A percentile compares a stretch with the other conserved stretches of the same genome.
phyloP scores from a whole-genome alignment of 2,329 filamentous ascomycete species.

The Cladobotryum mycophilum region DNA sequence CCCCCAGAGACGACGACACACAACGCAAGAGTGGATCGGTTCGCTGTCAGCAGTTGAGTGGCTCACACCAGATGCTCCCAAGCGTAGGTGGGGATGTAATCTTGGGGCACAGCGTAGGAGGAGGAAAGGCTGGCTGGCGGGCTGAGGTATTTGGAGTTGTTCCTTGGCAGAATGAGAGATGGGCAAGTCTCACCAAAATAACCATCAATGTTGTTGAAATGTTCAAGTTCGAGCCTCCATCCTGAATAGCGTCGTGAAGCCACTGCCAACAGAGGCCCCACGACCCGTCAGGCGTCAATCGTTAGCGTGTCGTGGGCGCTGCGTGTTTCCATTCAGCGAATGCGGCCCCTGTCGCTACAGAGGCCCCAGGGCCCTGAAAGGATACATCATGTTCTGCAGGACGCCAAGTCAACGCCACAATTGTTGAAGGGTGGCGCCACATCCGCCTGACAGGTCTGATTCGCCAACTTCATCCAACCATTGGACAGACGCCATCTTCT shows the following conservation, averaged over 20 bases:
- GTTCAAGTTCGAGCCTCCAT: no score
- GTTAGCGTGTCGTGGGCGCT: neutral
- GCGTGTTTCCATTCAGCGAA: neutral
- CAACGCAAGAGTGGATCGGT: neutral
- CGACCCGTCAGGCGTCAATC: neutral
- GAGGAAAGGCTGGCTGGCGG: no score
- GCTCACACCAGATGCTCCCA: no score
- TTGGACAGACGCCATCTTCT: neutral
- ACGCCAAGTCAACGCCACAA: neutral
- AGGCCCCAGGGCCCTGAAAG: neutral
- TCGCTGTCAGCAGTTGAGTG: no score
- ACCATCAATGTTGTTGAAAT: no score
- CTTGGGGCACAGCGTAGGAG: no score
- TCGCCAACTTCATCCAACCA: no score
- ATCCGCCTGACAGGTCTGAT: constrained; percentile 10
- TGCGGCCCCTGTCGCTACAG: constrained; percentile 5
- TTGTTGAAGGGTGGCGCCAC: constrained; percentile 1
- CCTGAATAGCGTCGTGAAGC: no score
- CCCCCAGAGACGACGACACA: neutral
- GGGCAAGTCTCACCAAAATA: no score
- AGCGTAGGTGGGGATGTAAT: no score
- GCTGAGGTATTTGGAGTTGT: no score
- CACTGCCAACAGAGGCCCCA: neutral
- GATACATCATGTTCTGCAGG: neutral
- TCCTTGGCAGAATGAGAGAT: no score